Evolutionary conservation across 192 early-diverging fungal genomes (phyloP).

Genomic region (Piromyces sp.): DNA sequence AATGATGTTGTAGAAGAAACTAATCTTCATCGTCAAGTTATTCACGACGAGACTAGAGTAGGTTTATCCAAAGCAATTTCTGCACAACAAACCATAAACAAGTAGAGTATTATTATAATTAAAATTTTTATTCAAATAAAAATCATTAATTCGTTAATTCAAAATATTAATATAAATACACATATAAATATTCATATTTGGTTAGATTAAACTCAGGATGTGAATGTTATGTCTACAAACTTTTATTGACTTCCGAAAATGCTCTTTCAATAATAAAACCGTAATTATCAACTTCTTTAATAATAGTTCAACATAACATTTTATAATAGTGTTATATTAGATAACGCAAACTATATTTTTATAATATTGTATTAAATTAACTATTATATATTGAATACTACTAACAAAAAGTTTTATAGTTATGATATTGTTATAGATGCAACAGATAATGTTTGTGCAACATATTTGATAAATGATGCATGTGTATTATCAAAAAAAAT

Average conservation of each 20-base stretch:
- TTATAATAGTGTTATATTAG: no score
- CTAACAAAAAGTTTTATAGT: constrained; percentile 1
- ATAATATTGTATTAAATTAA: no score
- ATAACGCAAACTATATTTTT: no score
- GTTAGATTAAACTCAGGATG: constrained; percentile 55
- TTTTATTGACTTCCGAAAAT: constrained; percentile 64
- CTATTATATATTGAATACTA: no score
- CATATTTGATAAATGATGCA: constrained; percentile 88
- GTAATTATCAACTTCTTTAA: constrained; percentile 4
- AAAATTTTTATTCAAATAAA: background rate
- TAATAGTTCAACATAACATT: no score
- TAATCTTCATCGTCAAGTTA: constrained; percentile 89
- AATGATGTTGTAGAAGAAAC: constrained; percentile 77
- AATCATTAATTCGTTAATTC: background rate
- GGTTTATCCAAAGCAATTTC: constrained; percentile 60
- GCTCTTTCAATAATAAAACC: constrained; percentile 48
- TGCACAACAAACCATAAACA: constrained; percentile 36
- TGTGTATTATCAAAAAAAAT: constrained; percentile 66
- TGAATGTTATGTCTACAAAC: constrained; percentile 41
- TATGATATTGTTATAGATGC: constrained; percentile 82
- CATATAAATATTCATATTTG: no score
- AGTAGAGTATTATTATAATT: constrained; percentile 9
- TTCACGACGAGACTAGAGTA: constrained; percentile 57
- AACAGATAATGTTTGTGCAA: constrained; percentile 87
- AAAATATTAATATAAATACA: background rate